A percentile compares a stretch with the other conserved stretches of the same genome.
phyloP scores from a whole-genome alignment of 2,329 filamentous ascomycete species.

The Colletotrichum phormii region DNA sequence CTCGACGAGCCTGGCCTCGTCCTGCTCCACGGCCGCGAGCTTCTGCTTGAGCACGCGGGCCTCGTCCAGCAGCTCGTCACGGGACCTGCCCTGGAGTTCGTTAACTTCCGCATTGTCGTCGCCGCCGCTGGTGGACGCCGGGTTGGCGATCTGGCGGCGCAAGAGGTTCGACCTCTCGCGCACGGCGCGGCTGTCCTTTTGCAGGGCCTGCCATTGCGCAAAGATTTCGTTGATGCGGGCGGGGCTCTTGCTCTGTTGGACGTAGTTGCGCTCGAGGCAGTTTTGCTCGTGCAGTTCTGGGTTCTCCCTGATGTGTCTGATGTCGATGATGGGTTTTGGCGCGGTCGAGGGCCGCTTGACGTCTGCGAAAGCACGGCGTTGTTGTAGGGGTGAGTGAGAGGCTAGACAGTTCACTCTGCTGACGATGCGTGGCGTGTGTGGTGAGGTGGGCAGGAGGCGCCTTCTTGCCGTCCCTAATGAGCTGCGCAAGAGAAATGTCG shows the following conservation, averaged over 20 bases:
- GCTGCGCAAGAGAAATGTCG: neutral
- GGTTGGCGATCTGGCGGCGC: constrained; percentile 67
- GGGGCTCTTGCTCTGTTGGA: constrained; percentile 63
- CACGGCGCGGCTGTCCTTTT: constrained; percentile 69
- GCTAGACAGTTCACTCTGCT: neutral
- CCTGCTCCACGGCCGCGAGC: constrained; percentile 69
- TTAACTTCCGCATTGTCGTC: constrained; percentile 51
- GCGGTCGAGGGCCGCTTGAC: constrained; percentile 73
- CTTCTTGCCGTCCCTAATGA: neutral
- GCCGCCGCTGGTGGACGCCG: constrained; percentile 57
- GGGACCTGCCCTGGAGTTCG: constrained; percentile 50
- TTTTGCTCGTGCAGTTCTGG: constrained; percentile 84
- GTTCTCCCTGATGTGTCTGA: constrained; percentile 91
- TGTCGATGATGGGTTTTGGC: constrained; percentile 82
- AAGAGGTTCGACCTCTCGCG: constrained; percentile 76
- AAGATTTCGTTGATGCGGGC: constrained; percentile 67
- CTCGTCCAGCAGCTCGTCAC: constrained; percentile 69
- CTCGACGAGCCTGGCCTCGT: constrained; percentile 67
- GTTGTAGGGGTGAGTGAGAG: neutral
- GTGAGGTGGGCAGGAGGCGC: neutral
- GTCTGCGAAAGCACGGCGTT: constrained; percentile 39
- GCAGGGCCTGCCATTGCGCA: constrained; percentile 69
- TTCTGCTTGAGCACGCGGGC: constrained; percentile 73
- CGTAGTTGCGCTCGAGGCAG: constrained; percentile 88
- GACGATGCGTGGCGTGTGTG: neutral